Conservation (phyloP, 768 basidiomycete genomes). For the Suillus luteus region DNA sequence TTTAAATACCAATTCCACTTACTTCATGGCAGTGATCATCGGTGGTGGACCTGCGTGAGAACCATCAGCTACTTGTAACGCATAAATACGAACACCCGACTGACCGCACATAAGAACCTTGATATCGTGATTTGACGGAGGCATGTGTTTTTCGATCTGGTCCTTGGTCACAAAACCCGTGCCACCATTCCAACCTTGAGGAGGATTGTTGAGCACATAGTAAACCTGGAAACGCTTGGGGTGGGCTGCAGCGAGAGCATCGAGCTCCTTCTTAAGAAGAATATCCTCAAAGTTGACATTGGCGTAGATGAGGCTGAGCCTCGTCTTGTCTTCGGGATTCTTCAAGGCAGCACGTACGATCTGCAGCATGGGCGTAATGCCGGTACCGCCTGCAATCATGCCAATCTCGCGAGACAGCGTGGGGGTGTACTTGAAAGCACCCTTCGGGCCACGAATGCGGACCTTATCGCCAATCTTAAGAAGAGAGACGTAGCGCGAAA, state of each 20-base stretch:
- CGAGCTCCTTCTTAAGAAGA: slow-evolving; percentile 85
- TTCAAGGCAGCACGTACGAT: slow-evolving; percentile 93
- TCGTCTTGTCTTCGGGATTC: slow-evolving; percentile 84
- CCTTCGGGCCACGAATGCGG: slow-evolving; percentile 94
- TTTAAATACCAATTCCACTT: slow-evolving; percentile 27
- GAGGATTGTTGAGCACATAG: slow-evolving; percentile 96
- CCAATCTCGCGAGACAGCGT: slow-evolving; percentile 76
- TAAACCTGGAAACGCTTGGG: slow-evolving; percentile 72
- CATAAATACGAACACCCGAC: slow-evolving; percentile 31
- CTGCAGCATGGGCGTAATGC: slow-evolving; percentile 99
- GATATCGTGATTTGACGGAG: slow-evolving; percentile 62
- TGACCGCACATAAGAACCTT: slow-evolving; percentile 88
- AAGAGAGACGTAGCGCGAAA: slow-evolving; percentile 80
- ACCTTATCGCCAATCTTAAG: slow-evolving; percentile 88
- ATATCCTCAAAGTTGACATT: slow-evolving; percentile 95
- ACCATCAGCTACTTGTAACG: slow-evolving; percentile 7
- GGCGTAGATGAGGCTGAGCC: slow-evolving; percentile 89
- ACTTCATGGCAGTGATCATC: slow-evolving; percentile 82
- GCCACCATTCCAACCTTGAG: slow-evolving; percentile 83
- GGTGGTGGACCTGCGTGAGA: slow-evolving; percentile 60
- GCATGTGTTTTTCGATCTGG: slow-evolving; percentile 83
- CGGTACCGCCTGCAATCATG: slow-evolving; percentile 99
- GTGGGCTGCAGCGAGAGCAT: slow-evolving; percentile 68
- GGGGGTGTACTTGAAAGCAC: slow-evolving; percentile 84
- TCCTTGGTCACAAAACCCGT: slow-evolving; percentile 93